A percentile compares a stretch with the other conserved stretches of the same genome.
Evolutionary conservation across 345 rosid genomes (phyloP).

Genomic region (Nephelium lappaceum): DNA sequence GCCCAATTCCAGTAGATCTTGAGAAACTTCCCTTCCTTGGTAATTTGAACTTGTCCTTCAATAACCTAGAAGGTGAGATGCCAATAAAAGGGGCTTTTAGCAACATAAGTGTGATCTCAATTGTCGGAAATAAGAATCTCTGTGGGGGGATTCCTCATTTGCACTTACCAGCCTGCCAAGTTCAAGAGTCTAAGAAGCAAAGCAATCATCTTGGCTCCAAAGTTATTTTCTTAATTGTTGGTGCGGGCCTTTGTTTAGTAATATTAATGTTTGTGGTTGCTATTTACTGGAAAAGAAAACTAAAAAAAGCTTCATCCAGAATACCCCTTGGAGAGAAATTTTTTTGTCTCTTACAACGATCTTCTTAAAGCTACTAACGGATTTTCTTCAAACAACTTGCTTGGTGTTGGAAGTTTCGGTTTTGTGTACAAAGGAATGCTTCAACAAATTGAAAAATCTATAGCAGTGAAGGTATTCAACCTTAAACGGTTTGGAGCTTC

Average conservation of each 20-base stretch:
- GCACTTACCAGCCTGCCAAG: slow-evolving; percentile 17
- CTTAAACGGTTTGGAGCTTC: no score
- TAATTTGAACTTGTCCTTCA: slow-evolving; percentile 37
- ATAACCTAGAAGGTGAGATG: slow-evolving; percentile 43
- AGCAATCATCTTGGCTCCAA: not conserved
- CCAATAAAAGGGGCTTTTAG: slow-evolving; percentile 39
- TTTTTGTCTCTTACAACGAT: no score
- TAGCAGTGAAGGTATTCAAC: no score
- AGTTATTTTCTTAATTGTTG: slow-evolving; percentile 3
- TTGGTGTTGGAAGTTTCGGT: no score
- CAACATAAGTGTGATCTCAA: slow-evolving; percentile 31
- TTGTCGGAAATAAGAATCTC: slow-evolving; percentile 34
- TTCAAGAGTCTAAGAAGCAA: not conserved
- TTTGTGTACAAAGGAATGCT: no score
- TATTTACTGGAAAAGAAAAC: no score
- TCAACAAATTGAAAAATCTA: no score
- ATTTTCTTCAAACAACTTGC: no score
- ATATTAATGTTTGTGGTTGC: not conserved
- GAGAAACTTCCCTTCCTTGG: not conserved
- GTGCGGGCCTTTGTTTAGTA: not conserved
- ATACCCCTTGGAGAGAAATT: no score
- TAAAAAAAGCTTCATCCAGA: no score
- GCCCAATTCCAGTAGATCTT: slow-evolving; percentile 25
- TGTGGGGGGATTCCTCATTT: slow-evolving; percentile 38
- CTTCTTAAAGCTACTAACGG: no score